Percentiles rank a stretch among this genome's conserved stretches.
Conservation (phyloP, 1,139 yeast genomes). For the Lipomyces yarrowii region DNA sequence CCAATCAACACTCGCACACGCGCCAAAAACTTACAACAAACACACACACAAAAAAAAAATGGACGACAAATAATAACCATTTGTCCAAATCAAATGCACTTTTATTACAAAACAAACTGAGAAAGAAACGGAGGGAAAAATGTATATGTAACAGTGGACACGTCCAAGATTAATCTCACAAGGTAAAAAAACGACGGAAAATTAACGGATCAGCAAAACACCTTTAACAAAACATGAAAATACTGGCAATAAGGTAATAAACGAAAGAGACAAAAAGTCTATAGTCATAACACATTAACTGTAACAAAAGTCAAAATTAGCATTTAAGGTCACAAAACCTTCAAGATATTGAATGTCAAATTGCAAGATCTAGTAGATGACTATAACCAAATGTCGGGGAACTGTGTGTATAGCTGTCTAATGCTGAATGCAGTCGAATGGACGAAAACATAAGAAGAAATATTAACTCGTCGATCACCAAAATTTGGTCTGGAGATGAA, state of each 20-base stretch:
- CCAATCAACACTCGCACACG: background rate
- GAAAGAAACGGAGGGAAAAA: background rate
- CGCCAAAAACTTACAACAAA: slow-evolving; percentile 3
- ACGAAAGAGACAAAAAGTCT: background rate
- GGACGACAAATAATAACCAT: background rate
- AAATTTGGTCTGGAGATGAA: background rate
- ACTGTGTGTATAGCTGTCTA: background rate
- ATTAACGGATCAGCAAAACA: background rate
- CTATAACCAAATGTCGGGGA: background rate
- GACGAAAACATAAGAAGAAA: background rate
- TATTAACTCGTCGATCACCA: background rate
- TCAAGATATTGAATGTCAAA: background rate
- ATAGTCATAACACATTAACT: slow-evolving; percentile 1
- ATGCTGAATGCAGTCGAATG: slow-evolving; percentile 4
- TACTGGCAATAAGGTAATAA: background rate
- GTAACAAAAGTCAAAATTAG: background rate
- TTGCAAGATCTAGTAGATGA: background rate
- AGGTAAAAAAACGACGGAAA: background rate
- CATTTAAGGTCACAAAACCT: background rate
- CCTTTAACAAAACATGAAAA: background rate
- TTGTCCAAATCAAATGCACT: slow-evolving; percentile 3
- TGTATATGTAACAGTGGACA: background rate
- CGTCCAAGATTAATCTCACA: background rate
- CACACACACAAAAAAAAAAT: background rate
- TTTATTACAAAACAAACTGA: background rate